phyloP scores from a whole-genome alignment of 768 basidiomycete genomes.

The Boletus tylopilopsis region DNA sequence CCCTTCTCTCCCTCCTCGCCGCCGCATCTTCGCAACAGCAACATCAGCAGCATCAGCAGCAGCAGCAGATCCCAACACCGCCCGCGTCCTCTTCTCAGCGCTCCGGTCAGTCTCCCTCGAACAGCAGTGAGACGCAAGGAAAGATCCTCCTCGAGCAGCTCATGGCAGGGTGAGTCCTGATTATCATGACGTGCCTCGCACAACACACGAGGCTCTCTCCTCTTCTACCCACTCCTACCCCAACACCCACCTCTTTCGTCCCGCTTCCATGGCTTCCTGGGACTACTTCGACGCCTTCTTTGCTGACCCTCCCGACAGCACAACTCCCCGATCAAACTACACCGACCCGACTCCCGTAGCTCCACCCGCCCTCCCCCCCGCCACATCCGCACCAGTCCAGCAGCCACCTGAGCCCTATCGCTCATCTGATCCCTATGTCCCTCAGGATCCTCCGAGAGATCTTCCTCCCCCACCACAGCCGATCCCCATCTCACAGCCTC shows the following conservation, averaged over 20 bases:
- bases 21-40: too few relatives aligned
- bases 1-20: too few relatives aligned
- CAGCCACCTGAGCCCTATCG: constrained; percentile 30
- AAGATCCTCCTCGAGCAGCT: constrained; percentile 77
- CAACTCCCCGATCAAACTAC: constrained; percentile 49
- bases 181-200: constrained; percentile 20
- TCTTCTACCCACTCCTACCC: constrained; percentile 18
- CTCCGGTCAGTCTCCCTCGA: constrained; percentile 53
- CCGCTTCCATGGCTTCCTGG: constrained; percentile 30
- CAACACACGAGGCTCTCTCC: constrained; percentile 24
- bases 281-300: constrained; percentile 31
- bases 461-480: constrained; percentile 20
- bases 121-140: constrained; percentile 59
- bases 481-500: constrained; percentile 23
- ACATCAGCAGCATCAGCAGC: not conserved
- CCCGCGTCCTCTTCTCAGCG: constrained; percentile 56
- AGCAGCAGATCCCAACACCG: constrained; percentile 68
- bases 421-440: constrained; percentile 36
- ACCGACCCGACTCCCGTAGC: constrained; percentile 42
- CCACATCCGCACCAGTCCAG: constrained; percentile 49
- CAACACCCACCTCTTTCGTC: constrained; percentile 12
- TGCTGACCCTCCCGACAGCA: constrained; percentile 33
- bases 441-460: constrained; percentile 27
- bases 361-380: constrained; percentile 22
- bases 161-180: constrained; percentile 66